Percentiles rank a stretch among this genome's conserved stretches.
Conservation (phyloP, 768 basidiomycete genomes). For the Phanerodontia chrysosporium region DNA sequence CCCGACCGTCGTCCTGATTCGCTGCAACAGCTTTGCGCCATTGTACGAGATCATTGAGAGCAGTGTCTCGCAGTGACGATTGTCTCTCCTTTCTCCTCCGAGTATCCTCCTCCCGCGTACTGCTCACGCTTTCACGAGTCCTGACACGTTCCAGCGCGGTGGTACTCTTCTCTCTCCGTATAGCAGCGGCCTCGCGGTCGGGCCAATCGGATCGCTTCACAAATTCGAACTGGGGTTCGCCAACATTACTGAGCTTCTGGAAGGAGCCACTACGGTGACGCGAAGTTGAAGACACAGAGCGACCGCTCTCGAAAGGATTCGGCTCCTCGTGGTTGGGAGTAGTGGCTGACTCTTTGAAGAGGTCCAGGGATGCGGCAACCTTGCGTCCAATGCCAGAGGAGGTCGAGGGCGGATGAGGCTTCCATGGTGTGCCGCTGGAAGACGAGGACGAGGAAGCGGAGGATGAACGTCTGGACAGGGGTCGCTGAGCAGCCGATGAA, state of each 20-base stretch:
- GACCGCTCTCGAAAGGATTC: slow-evolving; percentile 24
- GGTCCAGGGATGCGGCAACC: slow-evolving; percentile 75
- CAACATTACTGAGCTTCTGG: slow-evolving; percentile 48
- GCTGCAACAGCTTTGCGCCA: slow-evolving; percentile 52
- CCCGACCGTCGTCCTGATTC: slow-evolving; percentile 46
- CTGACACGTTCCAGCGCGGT: slow-evolving; percentile 52
- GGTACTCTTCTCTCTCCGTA: slow-evolving; percentile 65
- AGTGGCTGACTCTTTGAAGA: slow-evolving; percentile 73
- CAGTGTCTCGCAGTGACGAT: slow-evolving; percentile 39
- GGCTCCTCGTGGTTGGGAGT: slow-evolving; percentile 29
- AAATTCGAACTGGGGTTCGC: slow-evolving; percentile 71
- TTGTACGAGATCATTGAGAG: slow-evolving; percentile 44
- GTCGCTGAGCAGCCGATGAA: slow-evolving; percentile 16
- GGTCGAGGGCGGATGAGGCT: slow-evolving; percentile 14
- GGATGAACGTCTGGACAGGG: slow-evolving; percentile 19
- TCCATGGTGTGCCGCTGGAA: slow-evolving; percentile 16
- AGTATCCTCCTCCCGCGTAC: slow-evolving; percentile 18
- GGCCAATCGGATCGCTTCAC: slow-evolving; percentile 86
- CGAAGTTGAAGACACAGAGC: slow-evolving; percentile 22
- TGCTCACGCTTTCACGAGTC: slow-evolving; percentile 43
- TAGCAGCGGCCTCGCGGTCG: slow-evolving; percentile 68
- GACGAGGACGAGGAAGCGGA: slow-evolving; percentile 25
- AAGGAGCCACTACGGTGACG: slow-evolving; percentile 31
- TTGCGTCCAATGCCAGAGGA: slow-evolving; percentile 67
- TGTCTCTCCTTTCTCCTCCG: slow-evolving; percentile 31